A percentile compares a stretch with the other conserved stretches of the same genome.
Evolutionary conservation across 306 rosid species (phyloP).

Genomic region (Ormosia semicastrata): DNA sequence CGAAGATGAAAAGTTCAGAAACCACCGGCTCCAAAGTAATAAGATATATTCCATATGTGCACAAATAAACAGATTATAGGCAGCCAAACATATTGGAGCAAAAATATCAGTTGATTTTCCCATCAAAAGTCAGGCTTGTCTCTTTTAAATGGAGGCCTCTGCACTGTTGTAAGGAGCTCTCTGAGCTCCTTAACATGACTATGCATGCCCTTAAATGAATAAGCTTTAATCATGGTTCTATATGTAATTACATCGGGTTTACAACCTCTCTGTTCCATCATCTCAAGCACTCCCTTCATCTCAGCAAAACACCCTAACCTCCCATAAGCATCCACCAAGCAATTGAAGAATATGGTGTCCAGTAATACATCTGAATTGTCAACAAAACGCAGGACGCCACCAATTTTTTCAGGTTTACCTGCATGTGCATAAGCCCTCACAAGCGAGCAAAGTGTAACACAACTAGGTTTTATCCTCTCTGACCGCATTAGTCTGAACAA

Average conservation of each 20-base stretch:
- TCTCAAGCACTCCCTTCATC: conserved; percentile 76
- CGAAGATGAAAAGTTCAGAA: neutral
- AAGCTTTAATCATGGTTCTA: conserved; percentile 89
- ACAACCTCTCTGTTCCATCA: conserved; percentile 75
- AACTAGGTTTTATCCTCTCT: conserved; percentile 87
- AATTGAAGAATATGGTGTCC: conserved; percentile 78
- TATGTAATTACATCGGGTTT: conserved; percentile 81
- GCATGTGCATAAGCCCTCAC: conserved; percentile 82
- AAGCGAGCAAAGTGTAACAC: conserved; percentile 89
- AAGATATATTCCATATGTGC: neutral
- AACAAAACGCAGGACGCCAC: conserved; percentile 58
- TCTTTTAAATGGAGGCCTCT: conserved; percentile 41
- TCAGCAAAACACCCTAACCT: conserved; percentile 65
- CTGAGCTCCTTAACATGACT: conserved; percentile 67
- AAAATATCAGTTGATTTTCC: neutral
- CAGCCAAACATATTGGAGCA: neutral
- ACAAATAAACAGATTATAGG: neutral
- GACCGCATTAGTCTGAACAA: conserved; percentile 86
- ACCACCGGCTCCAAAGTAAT: neutral
- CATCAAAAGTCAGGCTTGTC: conserved; percentile 68
- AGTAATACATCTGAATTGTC: conserved; percentile 76
- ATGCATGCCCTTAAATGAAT: conserved; percentile 68
- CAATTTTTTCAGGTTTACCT: conserved; percentile 69
- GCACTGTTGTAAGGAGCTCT: conserved; percentile 45
- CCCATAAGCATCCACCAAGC: conserved; percentile 86